phyloP scores from a whole-genome alignment of 345 rosid species.

The Firmiana major region DNA sequence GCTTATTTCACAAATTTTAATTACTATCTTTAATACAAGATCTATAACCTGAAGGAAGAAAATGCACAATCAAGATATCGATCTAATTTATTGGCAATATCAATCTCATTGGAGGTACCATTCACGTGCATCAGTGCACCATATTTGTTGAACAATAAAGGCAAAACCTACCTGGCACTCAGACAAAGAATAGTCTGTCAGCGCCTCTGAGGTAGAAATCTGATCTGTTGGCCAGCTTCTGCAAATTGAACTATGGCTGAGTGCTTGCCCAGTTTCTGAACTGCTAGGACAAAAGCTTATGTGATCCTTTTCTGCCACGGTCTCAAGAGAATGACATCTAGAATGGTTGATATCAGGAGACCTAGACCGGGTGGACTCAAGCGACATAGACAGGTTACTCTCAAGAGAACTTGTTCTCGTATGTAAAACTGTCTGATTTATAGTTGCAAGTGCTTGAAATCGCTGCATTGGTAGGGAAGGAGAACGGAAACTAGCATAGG shows the following conservation, averaged over 20 bases:
- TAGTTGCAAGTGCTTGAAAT: slow-evolving; percentile 56
- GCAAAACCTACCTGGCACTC: slow-evolving; percentile 48
- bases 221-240: slow-evolving; percentile 44
- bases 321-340: slow-evolving; percentile 40
- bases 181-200: slow-evolving; percentile 37
- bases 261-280: slow-evolving; percentile 32
- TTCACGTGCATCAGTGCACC: not conserved
- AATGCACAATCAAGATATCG: not conserved
- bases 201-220: slow-evolving; percentile 47
- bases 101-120: not conserved
- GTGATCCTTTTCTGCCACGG: slow-evolving; percentile 33
- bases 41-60: not conserved
- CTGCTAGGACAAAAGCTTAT: slow-evolving; percentile 30
- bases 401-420: slow-evolving; percentile 36
- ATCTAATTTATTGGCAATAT: not conserved
- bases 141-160: slow-evolving; percentile 1
- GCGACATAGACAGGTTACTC: slow-evolving; percentile 32
- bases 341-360: slow-evolving; percentile 47
- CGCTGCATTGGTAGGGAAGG: slow-evolving; percentile 54
- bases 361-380: not conserved
- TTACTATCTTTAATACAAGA: not conserved
- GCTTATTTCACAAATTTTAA: not conserved
- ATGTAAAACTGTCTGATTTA: slow-evolving; percentile 43
- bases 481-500: slow-evolving; percentile 41
- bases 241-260: slow-evolving; percentile 38